Base-by-base conservation (phyloP, 2,329 filamentous ascomycete species). In the Stylonectria norvegica region DNA sequence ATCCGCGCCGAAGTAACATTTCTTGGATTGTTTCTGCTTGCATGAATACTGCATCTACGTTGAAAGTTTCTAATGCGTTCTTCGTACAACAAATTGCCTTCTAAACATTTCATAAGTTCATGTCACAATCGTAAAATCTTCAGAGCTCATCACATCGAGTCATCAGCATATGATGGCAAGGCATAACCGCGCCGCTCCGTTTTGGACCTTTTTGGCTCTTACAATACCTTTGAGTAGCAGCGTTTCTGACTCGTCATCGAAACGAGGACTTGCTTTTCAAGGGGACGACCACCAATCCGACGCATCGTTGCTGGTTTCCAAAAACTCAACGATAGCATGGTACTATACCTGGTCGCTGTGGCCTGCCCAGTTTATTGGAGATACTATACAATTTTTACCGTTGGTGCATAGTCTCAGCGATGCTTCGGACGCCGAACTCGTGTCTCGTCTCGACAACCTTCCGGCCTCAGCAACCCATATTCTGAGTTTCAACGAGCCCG, bases 321-420 rank as follows among this genome's bases (percentile, higher is more conserved):
- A 58, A 12, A 53, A 62, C 17, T 69, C 67, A 0, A 54, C 62
- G 5, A 59, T 70, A 10, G 49, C 57, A 0, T 70, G 67, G 67
- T 70, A 70, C 46, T 70, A 68, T 38, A 70, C 65, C 0, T 70
- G 67, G 66, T 67, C 66, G 0, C 57, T 61, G 1, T 56, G 57
- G 42, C 54, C 60, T 2, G 53, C 60, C 0, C 34, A 49, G 1
- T 36, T 45, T 9, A 48, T 63, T 2, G 49, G 53, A n/a, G 37
- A 46, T 10, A 48, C 53, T 2, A 33, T 67, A 14, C 47, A 56
- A 0, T 70, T 70, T 30, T 40, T 70, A 8, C 67, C 67, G 0
- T 51, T 69, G 1, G 52, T 70, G 11, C 66, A 67, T 18, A 59
- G 63, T 5, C 46, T 67, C 16, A 58, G 63, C 20, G 56, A 67